Percentiles rank a stretch among this genome's conserved stretches.
Conservation (phyloP, 2,329 filamentous ascomycete genomes). For the Aureobasidium sp. region DNA sequence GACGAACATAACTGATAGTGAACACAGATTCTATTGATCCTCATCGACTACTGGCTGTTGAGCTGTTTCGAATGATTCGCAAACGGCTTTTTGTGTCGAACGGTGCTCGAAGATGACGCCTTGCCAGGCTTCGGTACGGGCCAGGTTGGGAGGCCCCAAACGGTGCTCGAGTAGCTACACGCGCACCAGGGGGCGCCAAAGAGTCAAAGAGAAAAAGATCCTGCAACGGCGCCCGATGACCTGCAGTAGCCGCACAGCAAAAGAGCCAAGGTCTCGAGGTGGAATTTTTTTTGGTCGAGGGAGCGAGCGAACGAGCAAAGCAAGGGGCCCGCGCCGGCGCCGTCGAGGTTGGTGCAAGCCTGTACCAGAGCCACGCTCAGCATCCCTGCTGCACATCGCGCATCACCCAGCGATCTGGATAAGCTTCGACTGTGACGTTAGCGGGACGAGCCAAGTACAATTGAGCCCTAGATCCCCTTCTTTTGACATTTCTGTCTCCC, state of each 20-base stretch:
- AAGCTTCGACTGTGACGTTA: constrained; percentile 20
- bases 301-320: neutral
- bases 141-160: neutral
- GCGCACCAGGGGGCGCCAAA: neutral
- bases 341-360: constrained; percentile 9
- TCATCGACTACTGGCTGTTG: constrained; percentile 12
- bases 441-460: constrained; percentile 14
- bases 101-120: constrained; percentile 12
- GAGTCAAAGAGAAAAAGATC: constrained; percentile 6
- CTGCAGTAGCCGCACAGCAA: constrained; percentile 15
- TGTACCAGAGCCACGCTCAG: constrained; percentile 10
- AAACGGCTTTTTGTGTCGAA: constrained; percentile 10
- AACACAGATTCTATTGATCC: constrained; percentile 13
- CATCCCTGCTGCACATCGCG: constrained; percentile 19
- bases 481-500: constrained; percentile 9
- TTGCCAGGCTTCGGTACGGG: constrained; percentile 5
- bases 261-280: neutral
- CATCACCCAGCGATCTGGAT: constrained; percentile 35
- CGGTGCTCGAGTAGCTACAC: neutral
- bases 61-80: constrained; percentile 14
- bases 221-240: constrained; percentile 15
- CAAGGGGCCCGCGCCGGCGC: constrained; percentile 15
- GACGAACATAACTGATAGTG: neutral
- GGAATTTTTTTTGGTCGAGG: neutral
- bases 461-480: constrained; percentile 10